Conservation (phyloP, 345 rosid species). For the Balakata baccata region DNA sequence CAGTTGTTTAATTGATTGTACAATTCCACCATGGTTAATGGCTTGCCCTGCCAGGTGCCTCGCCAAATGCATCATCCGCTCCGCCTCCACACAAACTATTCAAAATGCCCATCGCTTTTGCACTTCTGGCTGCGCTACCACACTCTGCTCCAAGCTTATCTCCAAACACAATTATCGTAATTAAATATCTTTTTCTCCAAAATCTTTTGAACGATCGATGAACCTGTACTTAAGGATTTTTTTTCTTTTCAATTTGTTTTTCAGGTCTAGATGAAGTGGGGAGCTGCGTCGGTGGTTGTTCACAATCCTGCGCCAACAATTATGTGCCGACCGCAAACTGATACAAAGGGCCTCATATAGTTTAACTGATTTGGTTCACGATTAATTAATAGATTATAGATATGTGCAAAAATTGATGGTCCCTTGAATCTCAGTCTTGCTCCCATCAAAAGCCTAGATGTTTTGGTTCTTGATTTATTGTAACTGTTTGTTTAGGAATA, state of each 20-base stretch:
- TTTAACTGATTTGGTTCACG: not conserved
- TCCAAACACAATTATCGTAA: not conserved
- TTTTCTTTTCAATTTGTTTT: not conserved
- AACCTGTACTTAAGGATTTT: not conserved
- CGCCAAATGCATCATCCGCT: not conserved
- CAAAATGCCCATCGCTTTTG: not conserved
- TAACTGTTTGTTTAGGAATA: no score
- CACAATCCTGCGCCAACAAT: not conserved
- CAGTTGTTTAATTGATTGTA: not conserved
- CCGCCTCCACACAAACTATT: not conserved
- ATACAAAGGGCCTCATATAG: not conserved
- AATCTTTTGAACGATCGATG: not conserved
- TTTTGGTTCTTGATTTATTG: no score
- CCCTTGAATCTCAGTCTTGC: no score
- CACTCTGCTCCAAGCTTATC: not conserved
- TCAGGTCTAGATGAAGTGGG: constrained; percentile 5
- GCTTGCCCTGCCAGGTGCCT: not conserved
- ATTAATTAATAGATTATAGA: no score
- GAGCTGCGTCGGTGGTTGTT: not conserved
- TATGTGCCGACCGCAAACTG: not conserved
- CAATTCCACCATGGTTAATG: not conserved
- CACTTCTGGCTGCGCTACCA: not conserved
- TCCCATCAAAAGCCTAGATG: no score
- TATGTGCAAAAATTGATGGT: no score
- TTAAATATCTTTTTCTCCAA: not conserved